Base-by-base conservation (phyloP, 2,329 filamentous ascomycete genomes). In the Sarocladium kiliense region DNA sequence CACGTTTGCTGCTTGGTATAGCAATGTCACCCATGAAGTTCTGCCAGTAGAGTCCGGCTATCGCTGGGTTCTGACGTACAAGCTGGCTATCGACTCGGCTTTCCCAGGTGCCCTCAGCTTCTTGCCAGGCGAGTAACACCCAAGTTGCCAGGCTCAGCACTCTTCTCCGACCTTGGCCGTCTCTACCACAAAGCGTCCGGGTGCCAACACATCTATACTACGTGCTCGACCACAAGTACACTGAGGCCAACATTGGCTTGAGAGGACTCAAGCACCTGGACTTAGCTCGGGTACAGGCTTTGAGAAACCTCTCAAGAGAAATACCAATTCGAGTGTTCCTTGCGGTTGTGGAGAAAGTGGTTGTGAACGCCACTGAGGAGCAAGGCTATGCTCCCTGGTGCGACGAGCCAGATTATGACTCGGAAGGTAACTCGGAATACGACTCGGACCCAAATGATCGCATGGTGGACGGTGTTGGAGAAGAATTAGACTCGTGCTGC, bases 1-100 rank as follows among this genome's bases (percentile, higher is more conserved):
- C 54, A 65, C 65, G 0, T 61, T 59, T 25, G 58, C 62, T 6
- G 66, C 56, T 30, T 74, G 71, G 80, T 82, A 79, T 61, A 74
- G 77, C 0, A 77, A 82, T 55, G 77, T 82, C 0, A 68, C 66
- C 1, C 77, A 82, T 59, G 73, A 82, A 61, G 68, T 80, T n/a
- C 65, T 72, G 16, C 71, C 73, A 1, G 69, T 82, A 2, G 69
- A 59, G 0, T 72, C 70, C 0, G 79, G 80, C 2, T 73, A 76
- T 60, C 75, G 77, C 2, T 71, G 76, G 55, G 77, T 79, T 10
- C 59, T 84, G 11, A 78, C 74, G 0, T 84, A 80, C 64, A 81
- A 82, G 60, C 70, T 84, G 3, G 62, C 63, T 14, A 55, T 66
- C 18, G 56, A 62, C 4, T 55, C 32, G 3, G 27, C 60, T 4